Base-by-base conservation (phyloP, 208 protist genomes). In the Wallacemonas sp. region DNA sequence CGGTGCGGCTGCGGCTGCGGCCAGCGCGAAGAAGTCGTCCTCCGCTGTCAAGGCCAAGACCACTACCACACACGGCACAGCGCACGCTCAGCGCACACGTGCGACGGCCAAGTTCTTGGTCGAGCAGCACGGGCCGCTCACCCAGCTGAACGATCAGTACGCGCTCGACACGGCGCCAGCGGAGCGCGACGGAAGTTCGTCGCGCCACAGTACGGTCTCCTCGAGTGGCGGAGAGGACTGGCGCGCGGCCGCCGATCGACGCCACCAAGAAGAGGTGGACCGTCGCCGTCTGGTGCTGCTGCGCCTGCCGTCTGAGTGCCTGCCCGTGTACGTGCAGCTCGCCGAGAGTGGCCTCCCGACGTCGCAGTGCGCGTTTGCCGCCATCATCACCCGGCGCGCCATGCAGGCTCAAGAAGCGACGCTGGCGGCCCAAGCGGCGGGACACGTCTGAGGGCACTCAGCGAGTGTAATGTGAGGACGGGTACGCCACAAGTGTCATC, bases 281-380 rank as follows among this genome's bases (percentile, higher is more conserved):
- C 20, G 36, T 4, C 64, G 75, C 5, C 50, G 61, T 16, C 38
- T 49, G 20, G 54, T 46, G 23, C 52, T 81, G 29, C 38, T 62
- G 52, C 69, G 65, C 20, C 67, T 81, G 38, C 50, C 70, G 41
- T n/a, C 44, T 1, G 26, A 25, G 18, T 70, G 36, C 32, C 61
- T 75, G 3, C 39, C 74, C 1, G 50, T 79, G 57, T 82, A 85
- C 59, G 72, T 65, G 28, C 32, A 55, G 32, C 65, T 88, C 28
- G 76, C 81, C 33, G 71, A 73, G 50, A 66, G 67, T 18, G 77
- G 81, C 0, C 72, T 84, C 1, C 59, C 72, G 32, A 66, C 77
- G n/a, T 20, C 55, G 11, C 69, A 76, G 31, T 54, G 72, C 22
- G 36, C 76, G n/a, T 81, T 79, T 61, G 80, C 67, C 4, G 64